Evolutionary conservation across 768 basidiomycete species (phyloP), one percentile per base, ranked within the genome.

Genomic region (Leccinum uliginosum): DNA sequence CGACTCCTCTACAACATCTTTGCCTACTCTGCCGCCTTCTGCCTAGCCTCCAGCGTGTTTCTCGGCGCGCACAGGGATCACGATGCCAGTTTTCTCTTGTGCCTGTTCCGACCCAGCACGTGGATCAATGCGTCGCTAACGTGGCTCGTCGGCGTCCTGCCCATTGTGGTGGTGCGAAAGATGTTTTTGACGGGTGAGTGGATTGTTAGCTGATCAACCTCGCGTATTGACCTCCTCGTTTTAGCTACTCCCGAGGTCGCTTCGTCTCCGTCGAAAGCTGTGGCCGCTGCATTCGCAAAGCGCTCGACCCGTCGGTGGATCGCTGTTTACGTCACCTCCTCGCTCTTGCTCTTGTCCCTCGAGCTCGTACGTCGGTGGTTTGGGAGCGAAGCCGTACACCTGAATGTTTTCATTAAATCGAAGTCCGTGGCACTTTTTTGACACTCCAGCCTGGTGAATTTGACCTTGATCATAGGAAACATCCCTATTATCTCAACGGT

Each of bases 401-500:
- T 90, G 6, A 69, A 73, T 0, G 19, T 89, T 0, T 89, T 90
- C 55, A 82, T 87, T 15, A 84, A 83, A 59, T 89, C 87, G 30
- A 84, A 75, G 89, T 87, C 56, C 27, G 61, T 77, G 68, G 6
- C 21, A 4, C 23, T 6, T n/a, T 15, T n/a, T 4, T 15, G 6
- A 17, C 1, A 6, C 14, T 19, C 11, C 6, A 19, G 19, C 38
- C 11, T 24, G 1, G 45, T 56, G 9, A 4, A 43, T 23, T 10
- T 43, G 11, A 50, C 45, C 35, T 3, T n/a, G 0, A 21, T 43
- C 38, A 46, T 59, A 89, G 87, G 64, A 89, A 86, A 70, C 86
- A 91, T 58, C 87, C 87, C 0, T 81, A 83, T 60, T 85, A 89
- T 63, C 75, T 90, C 21, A 89, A 89, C 53, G 87, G 86, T 1